Evolutionary conservation across 164 flowering plant species (phyloP), one percentile per base, ranked within the genome.

Genomic region (Houttuynia cordata): DNA sequence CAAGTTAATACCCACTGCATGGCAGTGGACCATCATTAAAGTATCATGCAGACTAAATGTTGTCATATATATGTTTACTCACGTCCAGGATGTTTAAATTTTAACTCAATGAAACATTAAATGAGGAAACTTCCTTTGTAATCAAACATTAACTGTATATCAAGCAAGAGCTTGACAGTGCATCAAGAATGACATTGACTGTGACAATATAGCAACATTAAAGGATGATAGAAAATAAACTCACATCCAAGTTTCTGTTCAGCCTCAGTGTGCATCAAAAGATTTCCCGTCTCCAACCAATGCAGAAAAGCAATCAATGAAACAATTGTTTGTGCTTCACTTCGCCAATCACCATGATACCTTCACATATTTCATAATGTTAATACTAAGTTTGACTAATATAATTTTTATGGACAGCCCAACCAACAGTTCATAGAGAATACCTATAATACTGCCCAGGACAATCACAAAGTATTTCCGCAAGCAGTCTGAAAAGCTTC

Each of bases 281-380:
- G 91, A 68, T 53, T 73, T 53, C 87, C 97, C 0, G 91, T 86
- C 71, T 93, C 95, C 52, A 93, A 66, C 95, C 94, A 90, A 68
- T 93, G 97, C 78, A 90, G 74, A 70, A 87, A 88, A n/a, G 91
- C 87, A 66, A 90, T 81, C 73, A 80, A 37, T 0, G 97, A 90
- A 24, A 93, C 96, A 24, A 75, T 89, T 0, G 83, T 70, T 68
- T 93, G 99, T 1, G 97, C 85, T 69, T 90, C 97, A 70, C 79
- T 82, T 76, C 76, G 88, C 99, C 99, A 93, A 72, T 93, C 97
- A 59, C 86, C 89, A 73, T 93, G 94, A 72, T 82, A 93, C 83
- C 99, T 93, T 70, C 19, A 39, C 53, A 56, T 52, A 52, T 10
- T n/a, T n/a, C n/a, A 19, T 19, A 14, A n/a, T 8, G 24, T 17